These are phyloP conservation scores for Phyllosticta citriasiana DNA, from an alignment of 2,329 filamentous ascomycete species.

Conservation along the genomic window DNA sequence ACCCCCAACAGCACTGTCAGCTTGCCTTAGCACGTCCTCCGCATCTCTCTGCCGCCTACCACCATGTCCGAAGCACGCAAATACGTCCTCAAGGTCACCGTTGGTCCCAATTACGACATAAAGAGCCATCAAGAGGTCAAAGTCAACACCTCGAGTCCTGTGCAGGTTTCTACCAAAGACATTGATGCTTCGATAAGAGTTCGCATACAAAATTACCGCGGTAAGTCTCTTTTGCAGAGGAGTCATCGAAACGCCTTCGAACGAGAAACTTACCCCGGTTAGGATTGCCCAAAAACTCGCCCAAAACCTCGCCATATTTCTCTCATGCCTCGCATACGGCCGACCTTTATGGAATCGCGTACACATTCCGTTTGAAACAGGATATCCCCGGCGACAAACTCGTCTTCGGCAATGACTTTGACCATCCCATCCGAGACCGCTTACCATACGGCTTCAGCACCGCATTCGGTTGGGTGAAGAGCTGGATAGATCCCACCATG, in stretches of 20 bases:
- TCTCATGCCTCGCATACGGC: conserved; percentile 53
- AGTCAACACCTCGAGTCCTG: conserved; percentile 59
- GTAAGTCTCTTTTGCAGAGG: conserved; percentile 14
- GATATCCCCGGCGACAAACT: conserved; percentile 60
- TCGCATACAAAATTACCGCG: conserved; percentile 56
- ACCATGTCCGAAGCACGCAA: conserved; percentile 48
- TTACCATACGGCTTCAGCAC: conserved; percentile 79
- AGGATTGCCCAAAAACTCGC: conserved; percentile 65
- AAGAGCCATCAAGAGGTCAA: conserved; percentile 62
- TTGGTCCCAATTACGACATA: conserved; percentile 65
- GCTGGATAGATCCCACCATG: conserved; percentile 82
- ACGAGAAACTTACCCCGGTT: not conserved
- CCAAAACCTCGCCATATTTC: conserved; percentile 69
- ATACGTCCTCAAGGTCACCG: conserved; percentile 73
- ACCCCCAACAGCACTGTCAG: not conserved
- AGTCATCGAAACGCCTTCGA: not conserved
- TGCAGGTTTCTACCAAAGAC: conserved; percentile 53
- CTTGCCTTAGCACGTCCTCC: not conserved
- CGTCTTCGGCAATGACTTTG: conserved; percentile 93
- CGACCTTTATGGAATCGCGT: conserved; percentile 79
- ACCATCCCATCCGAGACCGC: conserved; percentile 75
- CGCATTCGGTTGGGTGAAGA: conserved; percentile 76
- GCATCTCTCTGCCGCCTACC: not conserved
- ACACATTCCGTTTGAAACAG: conserved; percentile 65
- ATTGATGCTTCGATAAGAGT: conserved; percentile 63